Percentiles rank a stretch among this genome's conserved stretches.
phyloP scores from a whole-genome alignment of 1,284 basidiomycete species.

The Xerocomus minutiporus region DNA sequence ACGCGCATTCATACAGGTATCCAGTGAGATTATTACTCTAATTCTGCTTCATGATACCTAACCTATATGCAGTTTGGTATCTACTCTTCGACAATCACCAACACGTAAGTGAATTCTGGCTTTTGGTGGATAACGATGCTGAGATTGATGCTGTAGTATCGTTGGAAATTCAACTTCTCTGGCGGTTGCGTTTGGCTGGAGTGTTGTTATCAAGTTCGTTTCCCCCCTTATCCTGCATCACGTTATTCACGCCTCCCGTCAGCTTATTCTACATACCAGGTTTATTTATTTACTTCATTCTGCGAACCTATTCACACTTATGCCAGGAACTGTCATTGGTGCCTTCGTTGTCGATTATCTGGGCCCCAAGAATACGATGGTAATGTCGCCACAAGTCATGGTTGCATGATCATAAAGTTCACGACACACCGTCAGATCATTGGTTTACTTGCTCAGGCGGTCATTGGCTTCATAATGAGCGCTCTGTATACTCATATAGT shows the following conservation, averaged over 20 bases:
- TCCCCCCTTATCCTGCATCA: not conserved
- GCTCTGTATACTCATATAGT: conserved; percentile 64
- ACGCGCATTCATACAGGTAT: conserved; percentile 39
- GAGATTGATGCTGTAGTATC: conserved; percentile 36
- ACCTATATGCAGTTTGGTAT: conserved; percentile 61
- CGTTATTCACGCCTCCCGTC: conserved; percentile 1
- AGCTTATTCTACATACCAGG: conserved; percentile 74
- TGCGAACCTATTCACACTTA: not conserved
- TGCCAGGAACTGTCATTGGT: conserved; percentile 63
- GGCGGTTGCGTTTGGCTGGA: conserved; percentile 69
- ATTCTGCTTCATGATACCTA: not conserved
- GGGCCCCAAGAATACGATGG: conserved; percentile 76
- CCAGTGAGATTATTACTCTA: conserved; percentile 42
- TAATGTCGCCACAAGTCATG: conserved; percentile 22
- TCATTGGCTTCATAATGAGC: conserved; percentile 83
- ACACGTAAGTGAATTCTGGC: conserved; percentile 43
- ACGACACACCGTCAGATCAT: conserved; percentile 44
- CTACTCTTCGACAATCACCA: conserved; percentile 77
- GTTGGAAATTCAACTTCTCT: conserved; percentile 51
- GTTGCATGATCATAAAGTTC: not conserved
- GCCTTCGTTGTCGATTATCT: conserved; percentile 75
- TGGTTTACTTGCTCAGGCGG: conserved; percentile 65
- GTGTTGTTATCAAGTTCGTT: conserved; percentile 68
- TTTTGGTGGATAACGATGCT: not conserved
- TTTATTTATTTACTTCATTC: conserved; percentile 16